These are phyloP conservation scores for Narthecium ossifragum DNA, from an alignment of 106 monocot species.

Conservation along the genomic window DNA sequence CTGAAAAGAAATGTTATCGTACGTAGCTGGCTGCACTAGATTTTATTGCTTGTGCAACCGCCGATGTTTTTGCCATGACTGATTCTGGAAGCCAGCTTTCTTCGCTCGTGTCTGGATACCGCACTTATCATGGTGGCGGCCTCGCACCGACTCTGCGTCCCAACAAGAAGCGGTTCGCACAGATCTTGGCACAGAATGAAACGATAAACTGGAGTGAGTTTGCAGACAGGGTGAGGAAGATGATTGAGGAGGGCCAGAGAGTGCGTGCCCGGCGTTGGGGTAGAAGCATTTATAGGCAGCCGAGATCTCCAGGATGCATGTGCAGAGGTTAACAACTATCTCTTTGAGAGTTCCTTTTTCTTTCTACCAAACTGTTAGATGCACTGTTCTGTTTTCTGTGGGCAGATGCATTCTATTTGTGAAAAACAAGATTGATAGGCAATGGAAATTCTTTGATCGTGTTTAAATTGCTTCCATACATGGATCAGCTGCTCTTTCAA, in stretches of 20 bases:
- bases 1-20: background rate
- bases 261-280: slow-evolving; percentile 43
- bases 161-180: slow-evolving; percentile 50
- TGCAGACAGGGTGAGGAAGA: slow-evolving; percentile 45
- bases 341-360: no score
- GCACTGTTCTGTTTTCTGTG: no score
- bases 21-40: slow-evolving; percentile 82
- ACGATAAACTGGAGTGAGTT: slow-evolving; percentile 60
- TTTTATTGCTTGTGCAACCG: slow-evolving; percentile 77
- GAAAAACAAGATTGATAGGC: no score
- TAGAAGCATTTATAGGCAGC: slow-evolving; percentile 77
- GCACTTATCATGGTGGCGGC: slow-evolving; percentile 64
- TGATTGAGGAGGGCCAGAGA: slow-evolving; percentile 67
- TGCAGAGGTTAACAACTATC: slow-evolving; percentile 17
- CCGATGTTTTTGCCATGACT: slow-evolving; percentile 88
- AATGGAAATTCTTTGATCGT: no score
- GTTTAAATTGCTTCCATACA: no score
- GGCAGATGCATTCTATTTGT: no score
- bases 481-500: no score
- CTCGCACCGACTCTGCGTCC: slow-evolving; percentile 66
- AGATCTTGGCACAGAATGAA: slow-evolving; percentile 40
- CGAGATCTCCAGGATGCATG: slow-evolving; percentile 77
- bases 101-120: slow-evolving; percentile 67
- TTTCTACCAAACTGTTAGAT: no score
- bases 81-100: slow-evolving; percentile 92